A percentile compares a stretch with the other conserved stretches of the same genome.
Conservation (phyloP, 495 filamentous ascomycete species). For the Pyrenopolyporus hunteri region DNA sequence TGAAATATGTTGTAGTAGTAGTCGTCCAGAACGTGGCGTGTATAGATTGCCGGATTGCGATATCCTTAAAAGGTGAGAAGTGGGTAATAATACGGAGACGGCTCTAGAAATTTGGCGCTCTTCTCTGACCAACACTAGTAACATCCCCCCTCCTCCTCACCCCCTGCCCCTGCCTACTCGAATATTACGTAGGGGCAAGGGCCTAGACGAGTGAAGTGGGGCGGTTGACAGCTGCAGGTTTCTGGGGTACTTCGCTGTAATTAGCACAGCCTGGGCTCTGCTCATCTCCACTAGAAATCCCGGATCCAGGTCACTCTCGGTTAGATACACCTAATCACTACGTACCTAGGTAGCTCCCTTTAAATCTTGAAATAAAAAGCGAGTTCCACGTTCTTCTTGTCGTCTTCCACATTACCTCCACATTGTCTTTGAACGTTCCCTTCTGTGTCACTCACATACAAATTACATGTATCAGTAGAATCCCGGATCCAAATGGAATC, state of each 20-base stretch:
- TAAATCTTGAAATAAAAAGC: no score
- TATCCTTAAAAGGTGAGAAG: no score
- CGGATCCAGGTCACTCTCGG: no score
- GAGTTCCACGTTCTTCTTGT: no score
- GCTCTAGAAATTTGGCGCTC: not conserved
- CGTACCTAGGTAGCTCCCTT: no score
- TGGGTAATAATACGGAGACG: conserved; percentile 2
- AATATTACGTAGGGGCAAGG: conserved; percentile 12
- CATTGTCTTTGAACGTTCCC: no score
- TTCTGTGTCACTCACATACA: no score
- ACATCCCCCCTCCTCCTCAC: not conserved
- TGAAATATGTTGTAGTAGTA: no score
- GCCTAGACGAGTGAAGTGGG: not conserved
- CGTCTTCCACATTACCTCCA: no score
- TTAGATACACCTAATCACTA: not conserved
- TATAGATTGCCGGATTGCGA: conserved; percentile 36
- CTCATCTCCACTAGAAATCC: conserved; percentile 4
- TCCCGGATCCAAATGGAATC: no score
- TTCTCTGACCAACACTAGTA: no score
- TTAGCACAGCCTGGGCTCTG: conserved; percentile 7
- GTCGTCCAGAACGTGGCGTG: conserved; percentile 27
- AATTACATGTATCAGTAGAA: no score
- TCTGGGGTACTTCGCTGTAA: conserved; percentile 20
- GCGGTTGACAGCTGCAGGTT: conserved; percentile 26
- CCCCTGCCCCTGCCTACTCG: not conserved